Evolutionary conservation across 1,284 basidiomycete species (phyloP).

Genomic region (Cutaneotrichosporon mucoides): DNA sequence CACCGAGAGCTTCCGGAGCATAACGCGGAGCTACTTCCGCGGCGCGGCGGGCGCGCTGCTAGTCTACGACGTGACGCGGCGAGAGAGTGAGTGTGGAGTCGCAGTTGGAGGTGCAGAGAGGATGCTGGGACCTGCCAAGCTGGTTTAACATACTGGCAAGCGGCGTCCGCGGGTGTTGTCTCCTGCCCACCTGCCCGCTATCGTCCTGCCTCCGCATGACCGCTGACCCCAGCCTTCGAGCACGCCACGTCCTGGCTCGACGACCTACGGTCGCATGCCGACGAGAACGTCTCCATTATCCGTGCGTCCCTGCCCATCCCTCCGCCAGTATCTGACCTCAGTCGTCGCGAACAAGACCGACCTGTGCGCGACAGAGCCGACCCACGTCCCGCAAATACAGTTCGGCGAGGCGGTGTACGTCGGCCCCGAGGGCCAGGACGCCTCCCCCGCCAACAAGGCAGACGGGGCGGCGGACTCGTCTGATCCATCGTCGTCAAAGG

Average conservation of each 20-base stretch:
- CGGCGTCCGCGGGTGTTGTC: no score
- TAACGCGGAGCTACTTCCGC: conserved; percentile 92
- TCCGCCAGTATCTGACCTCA: conserved; percentile 7
- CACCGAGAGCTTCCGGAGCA: conserved; percentile 53
- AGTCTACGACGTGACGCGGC: conserved; percentile 92
- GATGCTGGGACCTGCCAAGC: no score
- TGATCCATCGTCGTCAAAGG: no score
- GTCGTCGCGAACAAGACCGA: conserved; percentile 48
- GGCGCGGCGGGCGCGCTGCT: conserved; percentile 88
- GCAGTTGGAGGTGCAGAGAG: background rate
- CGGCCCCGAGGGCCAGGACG: background rate
- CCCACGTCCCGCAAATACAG: conserved; percentile 25
- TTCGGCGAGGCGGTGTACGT: conserved; percentile 31
- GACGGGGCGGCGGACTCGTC: no score
- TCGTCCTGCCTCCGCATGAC: no score
- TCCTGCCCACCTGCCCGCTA: no score
- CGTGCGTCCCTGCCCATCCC: conserved; percentile 19
- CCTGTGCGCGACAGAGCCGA: conserved; percentile 30
- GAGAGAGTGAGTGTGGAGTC: conserved; percentile 33
- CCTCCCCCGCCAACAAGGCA: no score
- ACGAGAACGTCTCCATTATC: conserved; percentile 45
- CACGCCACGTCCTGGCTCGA: conserved; percentile 43
- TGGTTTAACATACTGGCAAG: no score
- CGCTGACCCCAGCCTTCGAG: conserved; percentile 35
- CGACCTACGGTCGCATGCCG: conserved; percentile 40